Conservation (phyloP, 2,329 filamentous ascomycete species). For the Coleophoma cylindrospora region DNA sequence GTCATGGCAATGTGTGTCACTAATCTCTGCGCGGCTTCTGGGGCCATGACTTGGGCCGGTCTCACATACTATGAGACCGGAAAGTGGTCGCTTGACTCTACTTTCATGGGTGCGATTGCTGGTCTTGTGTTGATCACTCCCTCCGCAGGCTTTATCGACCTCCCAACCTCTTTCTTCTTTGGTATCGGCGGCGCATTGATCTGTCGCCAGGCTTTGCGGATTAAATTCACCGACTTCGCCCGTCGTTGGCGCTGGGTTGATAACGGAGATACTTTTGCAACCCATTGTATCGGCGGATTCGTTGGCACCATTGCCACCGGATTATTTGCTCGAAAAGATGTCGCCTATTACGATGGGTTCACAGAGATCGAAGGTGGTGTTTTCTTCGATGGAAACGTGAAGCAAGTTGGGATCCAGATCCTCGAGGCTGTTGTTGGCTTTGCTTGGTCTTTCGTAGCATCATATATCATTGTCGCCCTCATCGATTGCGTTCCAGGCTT, state of each 20-base stretch:
- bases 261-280: conserved; percentile 50
- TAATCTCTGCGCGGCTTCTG: conserved; percentile 70
- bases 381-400: conserved; percentile 46
- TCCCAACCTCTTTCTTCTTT: conserved; percentile 53
- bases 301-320: conserved; percentile 45
- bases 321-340: conserved; percentile 42
- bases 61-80: conserved; percentile 71
- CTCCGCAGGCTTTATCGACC: conserved; percentile 76
- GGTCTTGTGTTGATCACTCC: conserved; percentile 89
- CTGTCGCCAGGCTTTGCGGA: conserved; percentile 41
- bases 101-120: conserved; percentile 86
- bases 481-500: conserved; percentile 47
- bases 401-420: conserved; percentile 43
- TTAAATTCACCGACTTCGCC: conserved; percentile 46
- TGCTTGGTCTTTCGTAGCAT: conserved; percentile 42
- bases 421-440: conserved; percentile 46
- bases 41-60: conserved; percentile 19
- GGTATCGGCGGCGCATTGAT: conserved; percentile 55
- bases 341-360: conserved; percentile 43
- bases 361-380: conserved; percentile 44
- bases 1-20: conserved; percentile 88
- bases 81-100: conserved; percentile 89
- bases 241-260: conserved; percentile 45
- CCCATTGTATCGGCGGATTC: conserved; percentile 46
- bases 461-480: conserved; percentile 41